Conservation (phyloP, 2,329 filamentous ascomycete genomes). For the Mycosphaerella arachidis region DNA sequence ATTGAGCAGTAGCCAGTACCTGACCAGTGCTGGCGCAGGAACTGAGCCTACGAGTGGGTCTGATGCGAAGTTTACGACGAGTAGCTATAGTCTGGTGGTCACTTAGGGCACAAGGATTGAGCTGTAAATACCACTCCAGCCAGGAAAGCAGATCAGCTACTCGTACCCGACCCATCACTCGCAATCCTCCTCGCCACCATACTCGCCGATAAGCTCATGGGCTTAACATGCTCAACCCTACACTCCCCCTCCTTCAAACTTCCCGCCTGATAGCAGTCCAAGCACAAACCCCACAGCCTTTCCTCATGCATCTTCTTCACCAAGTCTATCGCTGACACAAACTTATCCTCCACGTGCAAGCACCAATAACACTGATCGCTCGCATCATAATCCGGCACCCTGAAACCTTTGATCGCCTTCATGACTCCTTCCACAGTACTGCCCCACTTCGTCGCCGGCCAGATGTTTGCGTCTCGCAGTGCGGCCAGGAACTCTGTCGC, state of each 20-base stretch:
- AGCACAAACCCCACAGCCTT: conserved; percentile 30
- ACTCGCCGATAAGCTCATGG: not conserved
- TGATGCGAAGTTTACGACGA: conserved; percentile 7
- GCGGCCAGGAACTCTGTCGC: conserved; percentile 23
- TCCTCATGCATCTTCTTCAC: conserved; percentile 23
- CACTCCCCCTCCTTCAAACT: conserved; percentile 24
- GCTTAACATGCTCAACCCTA: conserved; percentile 26
- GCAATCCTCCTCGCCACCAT: not conserved
- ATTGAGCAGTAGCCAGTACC: conserved; percentile 45
- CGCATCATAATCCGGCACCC: conserved; percentile 26
- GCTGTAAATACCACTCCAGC: too few relatives aligned
- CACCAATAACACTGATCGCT: conserved; percentile 30
- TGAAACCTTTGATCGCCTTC: conserved; percentile 16
- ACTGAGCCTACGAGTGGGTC: conserved; percentile 6
- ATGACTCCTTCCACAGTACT: conserved; percentile 9
- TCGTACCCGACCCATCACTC: not conserved
- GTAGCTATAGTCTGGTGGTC: conserved; percentile 2
- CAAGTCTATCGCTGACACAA: conserved; percentile 17
- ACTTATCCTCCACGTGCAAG: conserved; percentile 20
- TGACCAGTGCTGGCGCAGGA: conserved; percentile 37
- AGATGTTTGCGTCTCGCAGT: conserved; percentile 26
- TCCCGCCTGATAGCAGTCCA: conserved; percentile 28
- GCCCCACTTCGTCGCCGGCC: conserved; percentile 26
- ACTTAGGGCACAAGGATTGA: not conserved
- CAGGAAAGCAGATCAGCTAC: not conserved